Evolutionary conservation across 1,284 basidiomycete species (phyloP), one percentile per base, ranked within the genome.

Genomic region (Ustilago hordei): DNA sequence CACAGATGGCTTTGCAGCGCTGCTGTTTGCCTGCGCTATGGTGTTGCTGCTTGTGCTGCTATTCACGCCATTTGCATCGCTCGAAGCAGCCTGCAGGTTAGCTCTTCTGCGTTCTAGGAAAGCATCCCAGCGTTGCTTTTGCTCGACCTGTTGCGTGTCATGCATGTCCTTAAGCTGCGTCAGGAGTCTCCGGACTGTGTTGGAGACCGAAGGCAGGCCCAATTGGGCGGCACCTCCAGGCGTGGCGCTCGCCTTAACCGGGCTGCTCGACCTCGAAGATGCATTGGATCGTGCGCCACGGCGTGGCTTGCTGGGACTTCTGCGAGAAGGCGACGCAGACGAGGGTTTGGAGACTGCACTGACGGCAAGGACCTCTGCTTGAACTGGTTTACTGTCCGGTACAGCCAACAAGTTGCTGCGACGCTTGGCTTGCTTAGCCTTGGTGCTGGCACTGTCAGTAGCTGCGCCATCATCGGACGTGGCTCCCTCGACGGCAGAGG

Each of bases 111-210:
- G 90, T 72, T 90, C 91, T 17, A 98, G 90, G 86, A 97, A 98
- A 0, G 88, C 89, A 78, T 97, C 94, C 96, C 97, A 99, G 63
- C 93, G 92, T 66, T 91, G 90, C 69, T 92, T 89, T 74, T 92
- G 92, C 11, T 89, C 87, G 7, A 89, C 87, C 83, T 99, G 95
- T 60, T 92, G 91, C 72, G 90, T 87, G 81, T 98, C 95, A 83
- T 98, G 95, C 55, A 95, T 92, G 66, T 91, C 90, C 2, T 91
- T 94, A 43, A 98, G 89, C 85, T 93, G 91, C n/a, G 90, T 89
- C 1, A 99, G 89, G 23, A 98, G 88, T 17, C 88, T 88, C 11
- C 92, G 91, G 45, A 98, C 90, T 3, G 92, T 94, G 76, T 92
- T 91, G 1, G 91, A 90, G 75, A 92, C 5, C 15, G 79, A 72